phyloP scores from a whole-genome alignment of 352 stramenopile species.

The Globisporangium echinulatum region DNA sequence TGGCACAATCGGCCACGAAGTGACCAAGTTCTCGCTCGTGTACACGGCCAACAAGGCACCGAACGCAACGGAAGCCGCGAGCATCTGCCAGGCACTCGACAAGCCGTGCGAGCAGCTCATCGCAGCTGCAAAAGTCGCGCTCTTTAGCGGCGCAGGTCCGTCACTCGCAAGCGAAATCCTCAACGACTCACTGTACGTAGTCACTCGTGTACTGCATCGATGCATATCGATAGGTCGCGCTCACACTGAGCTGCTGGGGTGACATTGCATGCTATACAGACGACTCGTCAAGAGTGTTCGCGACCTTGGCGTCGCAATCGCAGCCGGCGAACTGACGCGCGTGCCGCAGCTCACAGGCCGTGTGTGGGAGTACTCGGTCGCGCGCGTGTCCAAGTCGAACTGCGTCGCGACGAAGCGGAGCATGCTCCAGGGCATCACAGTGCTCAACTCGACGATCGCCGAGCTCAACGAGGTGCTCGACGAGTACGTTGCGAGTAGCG shows the following conservation, averaged over 20 bases:
- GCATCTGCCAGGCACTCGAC: slow-evolving; percentile 72
- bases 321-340: slow-evolving; percentile 35
- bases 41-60: slow-evolving; percentile 58
- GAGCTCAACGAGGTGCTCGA: slow-evolving; percentile 72
- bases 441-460: slow-evolving; percentile 77
- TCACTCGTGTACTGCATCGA: background rate
- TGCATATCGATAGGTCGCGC: background rate
- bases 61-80: slow-evolving; percentile 53
- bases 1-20: slow-evolving; percentile 63
- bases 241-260: background rate
- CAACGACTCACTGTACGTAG: slow-evolving; percentile 51
- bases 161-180: slow-evolving; percentile 75
- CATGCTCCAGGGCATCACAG: slow-evolving; percentile 78
- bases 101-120: slow-evolving; percentile 79
- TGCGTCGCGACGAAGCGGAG: slow-evolving; percentile 79
- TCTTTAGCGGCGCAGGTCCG: slow-evolving; percentile 71
- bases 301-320: slow-evolving; percentile 40
- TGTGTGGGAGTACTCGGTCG: slow-evolving; percentile 76
- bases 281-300: slow-evolving; percentile 71
- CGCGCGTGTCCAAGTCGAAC: slow-evolving; percentile 78
- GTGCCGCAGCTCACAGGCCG: slow-evolving; percentile 73
- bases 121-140: slow-evolving; percentile 60
- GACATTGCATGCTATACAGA: slow-evolving; percentile 20
- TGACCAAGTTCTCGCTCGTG: slow-evolving; percentile 87
- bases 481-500: slow-evolving; percentile 22